A percentile compares a stretch with the other conserved stretches of the same genome.
Conservation (phyloP, 2,329 filamentous ascomycete species). For the Claviceps capensis region DNA sequence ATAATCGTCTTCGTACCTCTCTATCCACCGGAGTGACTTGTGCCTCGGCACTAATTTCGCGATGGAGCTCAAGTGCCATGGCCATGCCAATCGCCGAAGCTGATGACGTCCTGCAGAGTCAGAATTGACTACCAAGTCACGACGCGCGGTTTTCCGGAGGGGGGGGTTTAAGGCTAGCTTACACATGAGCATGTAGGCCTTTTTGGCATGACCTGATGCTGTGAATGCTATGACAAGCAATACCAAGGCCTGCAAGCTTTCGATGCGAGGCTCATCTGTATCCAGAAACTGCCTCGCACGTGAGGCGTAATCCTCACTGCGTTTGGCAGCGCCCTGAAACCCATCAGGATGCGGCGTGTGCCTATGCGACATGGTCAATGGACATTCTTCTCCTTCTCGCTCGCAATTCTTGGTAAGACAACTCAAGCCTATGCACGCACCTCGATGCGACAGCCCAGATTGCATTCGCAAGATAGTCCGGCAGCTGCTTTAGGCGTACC, state of each 20-base stretch:
- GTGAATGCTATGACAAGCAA: constrained; percentile 64
- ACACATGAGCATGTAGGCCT: constrained; percentile 77
- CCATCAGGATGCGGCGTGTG: constrained; percentile 55
- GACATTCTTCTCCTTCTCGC: background rate
- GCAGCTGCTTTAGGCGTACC: constrained; percentile 53
- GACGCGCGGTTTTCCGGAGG: background rate
- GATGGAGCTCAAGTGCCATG: constrained; percentile 66
- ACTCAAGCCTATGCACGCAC: constrained; percentile 24
- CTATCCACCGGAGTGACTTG: constrained; percentile 54
- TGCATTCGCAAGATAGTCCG: constrained; percentile 37
- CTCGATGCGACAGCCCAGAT: constrained; percentile 50
- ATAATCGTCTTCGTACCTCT: constrained; percentile 65
- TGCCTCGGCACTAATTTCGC: constrained; percentile 53
- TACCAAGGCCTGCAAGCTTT: constrained; percentile 61
- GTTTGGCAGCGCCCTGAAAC: constrained; percentile 50
- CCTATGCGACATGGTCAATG: constrained; percentile 19
- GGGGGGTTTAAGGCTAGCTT: constrained; percentile 11
- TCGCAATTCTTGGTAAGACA: background rate
- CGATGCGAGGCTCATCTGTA: constrained; percentile 67
- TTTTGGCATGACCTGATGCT: constrained; percentile 67
- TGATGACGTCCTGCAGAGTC: background rate
- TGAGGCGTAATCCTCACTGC: constrained; percentile 61
- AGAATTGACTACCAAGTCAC: background rate
- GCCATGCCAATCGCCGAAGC: constrained; percentile 54
- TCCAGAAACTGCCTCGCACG: constrained; percentile 58